These are phyloP conservation scores for Truncatella angustata DNA, from an alignment of 2,329 filamentous ascomycete species.

Conservation along the genomic window DNA sequence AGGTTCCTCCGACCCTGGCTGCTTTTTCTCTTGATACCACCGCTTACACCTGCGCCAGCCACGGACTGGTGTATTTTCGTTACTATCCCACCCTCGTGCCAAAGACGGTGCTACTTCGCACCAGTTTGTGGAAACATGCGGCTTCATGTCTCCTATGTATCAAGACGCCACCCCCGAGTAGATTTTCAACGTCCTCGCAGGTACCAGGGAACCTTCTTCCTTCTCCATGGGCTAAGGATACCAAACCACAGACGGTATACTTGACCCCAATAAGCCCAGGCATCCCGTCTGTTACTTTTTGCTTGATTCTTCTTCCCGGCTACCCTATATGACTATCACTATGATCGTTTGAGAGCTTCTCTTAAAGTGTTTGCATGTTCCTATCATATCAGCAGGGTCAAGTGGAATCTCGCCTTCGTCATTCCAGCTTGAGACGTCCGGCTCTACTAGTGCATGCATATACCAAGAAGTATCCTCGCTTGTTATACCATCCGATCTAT, in stretches of 20 bases:
- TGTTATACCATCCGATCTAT: constrained; percentile 24
- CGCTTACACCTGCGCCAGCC: constrained; percentile 3
- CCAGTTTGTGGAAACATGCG: constrained; percentile 8
- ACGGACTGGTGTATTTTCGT: background rate
- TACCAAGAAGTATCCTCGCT: constrained; percentile 31
- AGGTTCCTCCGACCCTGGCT: constrained; percentile 10
- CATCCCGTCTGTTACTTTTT: constrained; percentile 8
- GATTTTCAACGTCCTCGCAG: constrained; percentile 3
- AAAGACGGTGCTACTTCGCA: background rate
- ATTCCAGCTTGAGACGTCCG: constrained; percentile 17
- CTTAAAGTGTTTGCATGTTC: constrained; percentile 24
- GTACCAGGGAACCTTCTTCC: constrained; percentile 11
- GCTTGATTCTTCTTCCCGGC: constrained; percentile 1
- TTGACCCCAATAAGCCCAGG: constrained; percentile 7
- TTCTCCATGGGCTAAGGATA: constrained; percentile 14
- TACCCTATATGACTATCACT: constrained; percentile 19
- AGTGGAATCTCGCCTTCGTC: constrained; percentile 13
- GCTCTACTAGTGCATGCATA: constrained; percentile 23
- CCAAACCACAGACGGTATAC: constrained; percentile 17
- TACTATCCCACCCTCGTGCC: background rate
- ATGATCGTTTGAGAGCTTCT: constrained; percentile 16
- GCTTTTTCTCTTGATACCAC: background rate
- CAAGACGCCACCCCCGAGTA: constrained; percentile 4
- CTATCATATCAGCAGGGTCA: constrained; percentile 16
- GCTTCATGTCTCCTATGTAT: constrained; percentile 3